These are phyloP conservation scores for Nidularia sp. DNA, from an alignment of 768 basidiomycete genomes.

Conservation along the genomic window DNA sequence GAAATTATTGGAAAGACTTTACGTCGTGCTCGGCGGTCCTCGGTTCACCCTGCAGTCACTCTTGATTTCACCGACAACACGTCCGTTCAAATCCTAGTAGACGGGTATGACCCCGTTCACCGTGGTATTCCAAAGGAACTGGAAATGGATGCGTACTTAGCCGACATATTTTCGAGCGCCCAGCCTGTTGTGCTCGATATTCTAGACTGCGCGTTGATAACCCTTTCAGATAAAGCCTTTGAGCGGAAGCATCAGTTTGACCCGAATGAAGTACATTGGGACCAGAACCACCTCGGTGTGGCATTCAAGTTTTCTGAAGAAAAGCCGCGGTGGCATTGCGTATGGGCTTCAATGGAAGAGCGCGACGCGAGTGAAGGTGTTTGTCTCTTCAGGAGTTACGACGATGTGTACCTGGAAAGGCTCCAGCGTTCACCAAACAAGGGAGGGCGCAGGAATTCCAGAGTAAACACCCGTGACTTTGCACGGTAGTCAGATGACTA, in stretches of 20 bases:
- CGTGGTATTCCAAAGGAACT: constrained; percentile 56
- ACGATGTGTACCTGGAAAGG: constrained; percentile 53
- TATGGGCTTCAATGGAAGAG: constrained; percentile 61
- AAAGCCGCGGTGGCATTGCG: constrained; percentile 48
- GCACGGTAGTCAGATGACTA: no score
- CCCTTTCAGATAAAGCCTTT: constrained; percentile 57
- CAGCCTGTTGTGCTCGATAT: constrained; percentile 35
- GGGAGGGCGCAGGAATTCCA: constrained; percentile 17
- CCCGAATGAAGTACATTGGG: constrained; percentile 28
- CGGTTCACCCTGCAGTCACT: constrained; percentile 42
- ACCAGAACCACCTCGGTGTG: constrained; percentile 42
- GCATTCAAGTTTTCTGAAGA: constrained; percentile 52
- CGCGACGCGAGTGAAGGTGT: constrained; percentile 32
- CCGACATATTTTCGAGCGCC: constrained; percentile 25
- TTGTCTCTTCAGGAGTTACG: constrained; percentile 54
- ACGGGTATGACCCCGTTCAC: constrained; percentile 56
- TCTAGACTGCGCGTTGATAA: constrained; percentile 49
- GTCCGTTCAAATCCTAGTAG: constrained; percentile 49
- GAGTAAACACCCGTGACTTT: not conserved
- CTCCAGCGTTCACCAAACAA: constrained; percentile 33
- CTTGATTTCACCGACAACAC: constrained; percentile 41
- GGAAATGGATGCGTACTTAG: constrained; percentile 47
- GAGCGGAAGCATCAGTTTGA: constrained; percentile 28
- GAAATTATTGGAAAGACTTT: constrained; percentile 41
- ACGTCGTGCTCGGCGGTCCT: constrained; percentile 32